A percentile compares a stretch with the other conserved stretches of the same genome.
Conservation (phyloP, 2,329 filamentous ascomycete genomes). For the Venturia pyrina region DNA sequence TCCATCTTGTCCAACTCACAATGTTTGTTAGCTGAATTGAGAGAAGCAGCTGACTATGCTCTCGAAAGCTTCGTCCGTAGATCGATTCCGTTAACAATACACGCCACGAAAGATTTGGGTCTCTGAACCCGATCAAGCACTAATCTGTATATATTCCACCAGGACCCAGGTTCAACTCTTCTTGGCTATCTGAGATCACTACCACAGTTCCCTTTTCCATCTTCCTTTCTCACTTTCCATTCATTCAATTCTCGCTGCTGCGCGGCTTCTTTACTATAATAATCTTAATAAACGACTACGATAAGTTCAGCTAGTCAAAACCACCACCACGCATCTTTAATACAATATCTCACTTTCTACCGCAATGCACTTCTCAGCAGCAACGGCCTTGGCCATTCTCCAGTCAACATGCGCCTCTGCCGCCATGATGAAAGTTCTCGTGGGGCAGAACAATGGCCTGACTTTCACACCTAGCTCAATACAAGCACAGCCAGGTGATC, state of each 20-base stretch:
- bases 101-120: neutral
- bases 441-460: constrained; percentile 19
- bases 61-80: neutral
- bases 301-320: no score
- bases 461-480: constrained; percentile 26
- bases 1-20: neutral
- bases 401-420: constrained; percentile 20
- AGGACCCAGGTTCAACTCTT: neutral
- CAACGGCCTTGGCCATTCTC: constrained; percentile 23
- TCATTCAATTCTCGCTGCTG: neutral
- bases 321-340: neutral
- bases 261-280: neutral
- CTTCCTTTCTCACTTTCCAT: neutral
- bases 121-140: neutral
- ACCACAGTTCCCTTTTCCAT: neutral
- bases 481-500: constrained; percentile 26
- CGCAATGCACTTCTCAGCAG: constrained; percentile 30
- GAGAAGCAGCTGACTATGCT: neutral
- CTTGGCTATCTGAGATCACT: neutral
- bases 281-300: neutral
- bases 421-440: constrained; percentile 23
- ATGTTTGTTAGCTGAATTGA: neutral
- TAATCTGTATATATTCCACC: neutral
- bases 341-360: neutral
- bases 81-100: neutral